A percentile compares a stretch with the other conserved stretches of the same genome.
Evolutionary conservation across 2,329 filamentous ascomycete species (phyloP).

Genomic region (Penicillium frequentans): DNA sequence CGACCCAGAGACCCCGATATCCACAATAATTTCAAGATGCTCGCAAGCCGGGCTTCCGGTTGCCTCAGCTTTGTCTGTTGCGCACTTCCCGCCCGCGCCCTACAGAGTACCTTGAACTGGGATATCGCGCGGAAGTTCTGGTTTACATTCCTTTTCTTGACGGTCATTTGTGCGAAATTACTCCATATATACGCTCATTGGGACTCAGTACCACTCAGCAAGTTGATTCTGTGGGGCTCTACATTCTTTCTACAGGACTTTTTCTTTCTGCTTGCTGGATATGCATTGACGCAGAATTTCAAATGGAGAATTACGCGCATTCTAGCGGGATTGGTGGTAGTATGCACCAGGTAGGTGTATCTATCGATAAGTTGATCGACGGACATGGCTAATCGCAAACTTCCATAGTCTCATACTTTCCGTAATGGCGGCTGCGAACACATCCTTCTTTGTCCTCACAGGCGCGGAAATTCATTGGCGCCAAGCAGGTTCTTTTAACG

Average conservation of each 20-base stretch:
- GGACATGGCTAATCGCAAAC: not conserved
- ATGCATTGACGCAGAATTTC: slow-evolving; percentile 11
- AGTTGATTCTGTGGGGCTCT: slow-evolving; percentile 21
- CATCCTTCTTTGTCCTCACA: slow-evolving; percentile 34
- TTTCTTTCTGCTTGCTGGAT: slow-evolving; percentile 13
- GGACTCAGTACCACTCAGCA: slow-evolving; percentile 13
- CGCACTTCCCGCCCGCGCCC: slow-evolving; percentile 12
- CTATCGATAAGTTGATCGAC: not conserved
- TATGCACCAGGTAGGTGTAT: slow-evolving; percentile 9
- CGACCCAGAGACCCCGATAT: not conserved
- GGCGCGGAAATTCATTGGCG: slow-evolving; percentile 40
- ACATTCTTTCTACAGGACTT: slow-evolving; percentile 26
- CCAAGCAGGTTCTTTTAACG: slow-evolving; percentile 32
- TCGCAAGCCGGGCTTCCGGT: not conserved
- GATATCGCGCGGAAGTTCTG: slow-evolving; percentile 18
- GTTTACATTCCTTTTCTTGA: slow-evolving; percentile 19
- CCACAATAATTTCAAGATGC: not conserved
- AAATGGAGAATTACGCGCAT: slow-evolving; percentile 8
- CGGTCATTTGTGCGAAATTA: slow-evolving; percentile 21
- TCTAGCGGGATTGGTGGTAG: slow-evolving; percentile 1
- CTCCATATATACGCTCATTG: slow-evolving; percentile 24
- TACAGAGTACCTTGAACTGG: slow-evolving; percentile 8
- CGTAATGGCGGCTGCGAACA: slow-evolving; percentile 34
- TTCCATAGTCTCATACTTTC: slow-evolving; percentile 29
- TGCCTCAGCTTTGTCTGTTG: slow-evolving; percentile 12